Conservation (phyloP, 73 alveolate genomes). For the Halteria grandinella region DNA sequence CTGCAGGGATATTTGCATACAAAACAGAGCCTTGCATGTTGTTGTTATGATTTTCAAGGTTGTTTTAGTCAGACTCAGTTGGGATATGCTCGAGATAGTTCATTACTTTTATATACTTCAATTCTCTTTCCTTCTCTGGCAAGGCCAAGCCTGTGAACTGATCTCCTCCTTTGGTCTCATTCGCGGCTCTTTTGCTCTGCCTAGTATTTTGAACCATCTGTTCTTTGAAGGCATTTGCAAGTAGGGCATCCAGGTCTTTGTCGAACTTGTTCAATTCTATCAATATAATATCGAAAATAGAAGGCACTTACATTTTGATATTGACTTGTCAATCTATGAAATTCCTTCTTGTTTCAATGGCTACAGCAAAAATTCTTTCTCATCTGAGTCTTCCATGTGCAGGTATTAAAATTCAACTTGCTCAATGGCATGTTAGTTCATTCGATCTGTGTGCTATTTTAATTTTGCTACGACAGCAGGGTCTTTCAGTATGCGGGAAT, state of each 20-base stretch:
- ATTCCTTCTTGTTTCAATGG: background rate
- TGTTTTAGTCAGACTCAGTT: background rate
- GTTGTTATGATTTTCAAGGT: background rate
- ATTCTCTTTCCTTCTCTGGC: background rate
- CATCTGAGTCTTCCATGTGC: no score
- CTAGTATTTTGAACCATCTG: background rate
- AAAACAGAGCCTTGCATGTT: background rate
- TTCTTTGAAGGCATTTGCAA: slow-evolving; percentile 2
- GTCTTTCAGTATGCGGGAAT: no score
- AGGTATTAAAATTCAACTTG: background rate
- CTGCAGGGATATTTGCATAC: background rate
- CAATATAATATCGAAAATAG: background rate
- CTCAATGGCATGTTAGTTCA: background rate
- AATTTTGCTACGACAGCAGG: no score
- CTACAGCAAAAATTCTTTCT: no score
- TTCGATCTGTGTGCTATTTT: no score
- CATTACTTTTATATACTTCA: no score
- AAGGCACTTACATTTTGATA: background rate
- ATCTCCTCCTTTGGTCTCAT: background rate
- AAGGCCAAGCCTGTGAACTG: background rate
- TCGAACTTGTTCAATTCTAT: background rate
- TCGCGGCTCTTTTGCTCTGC: background rate
- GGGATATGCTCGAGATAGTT: background rate
- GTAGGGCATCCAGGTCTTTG: slow-evolving; percentile 4
- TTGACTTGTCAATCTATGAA: background rate